Evolutionary conservation across 768 basidiomycete genomes (phyloP).

Genomic region (Lactarius sanguifluus): DNA sequence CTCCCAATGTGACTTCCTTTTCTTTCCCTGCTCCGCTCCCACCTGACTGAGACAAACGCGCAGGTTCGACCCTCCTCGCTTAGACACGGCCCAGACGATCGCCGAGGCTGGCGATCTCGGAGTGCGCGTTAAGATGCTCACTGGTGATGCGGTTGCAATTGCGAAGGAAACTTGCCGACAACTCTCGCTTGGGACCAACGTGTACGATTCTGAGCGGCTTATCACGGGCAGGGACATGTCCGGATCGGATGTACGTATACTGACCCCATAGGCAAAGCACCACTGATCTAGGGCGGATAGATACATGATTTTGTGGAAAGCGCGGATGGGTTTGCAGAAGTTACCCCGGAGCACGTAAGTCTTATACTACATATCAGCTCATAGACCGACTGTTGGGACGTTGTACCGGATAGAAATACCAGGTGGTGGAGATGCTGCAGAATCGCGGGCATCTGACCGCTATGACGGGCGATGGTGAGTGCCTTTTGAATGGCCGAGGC

Average conservation of each 20-base stretch:
- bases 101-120: slow-evolving; percentile 45
- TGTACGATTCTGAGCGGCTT: slow-evolving; percentile 47
- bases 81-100: slow-evolving; percentile 47
- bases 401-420: slow-evolving; percentile 29
- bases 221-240: slow-evolving; percentile 43
- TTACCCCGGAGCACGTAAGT: slow-evolving; percentile 48
- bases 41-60: slow-evolving; percentile 27
- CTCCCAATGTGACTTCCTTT: slow-evolving; percentile 27
- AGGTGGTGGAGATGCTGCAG: slow-evolving; percentile 43
- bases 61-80: slow-evolving; percentile 49
- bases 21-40: neutral
- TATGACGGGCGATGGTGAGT: slow-evolving; percentile 45
- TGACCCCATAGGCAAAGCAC: neutral
- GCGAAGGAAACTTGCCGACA: slow-evolving; percentile 48
- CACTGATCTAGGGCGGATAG: slow-evolving; percentile 15
- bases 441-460: slow-evolving; percentile 43
- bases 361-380: slow-evolving; percentile 1
- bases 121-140: slow-evolving; percentile 51
- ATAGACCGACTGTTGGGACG: neutral
- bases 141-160: slow-evolving; percentile 51
- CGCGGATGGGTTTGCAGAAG: slow-evolving; percentile 53
- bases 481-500: neutral
- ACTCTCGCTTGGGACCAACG: slow-evolving; percentile 46
- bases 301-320: slow-evolving; percentile 48
- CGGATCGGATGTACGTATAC: slow-evolving; percentile 38